Evolutionary conservation across 352 stramenopile genomes (phyloP).

Genomic region (Phytophthora citricola): DNA sequence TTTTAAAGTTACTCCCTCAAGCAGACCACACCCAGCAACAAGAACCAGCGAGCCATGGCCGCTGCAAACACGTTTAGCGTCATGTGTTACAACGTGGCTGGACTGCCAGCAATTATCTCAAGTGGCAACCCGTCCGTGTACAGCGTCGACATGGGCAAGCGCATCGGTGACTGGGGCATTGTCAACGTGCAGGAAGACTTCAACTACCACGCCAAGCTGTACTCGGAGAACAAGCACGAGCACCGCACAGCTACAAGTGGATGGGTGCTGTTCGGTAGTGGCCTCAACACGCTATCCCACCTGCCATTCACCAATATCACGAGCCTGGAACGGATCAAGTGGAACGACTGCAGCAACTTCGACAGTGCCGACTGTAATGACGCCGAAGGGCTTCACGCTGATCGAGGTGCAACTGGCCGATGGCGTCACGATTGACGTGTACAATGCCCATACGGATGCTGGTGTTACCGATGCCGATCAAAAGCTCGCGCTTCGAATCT

Average conservation of each 20-base stretch:
- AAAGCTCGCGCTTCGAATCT: slow-evolving; percentile 46
- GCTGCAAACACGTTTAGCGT: slow-evolving; percentile 47
- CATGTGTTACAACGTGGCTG: slow-evolving; percentile 57
- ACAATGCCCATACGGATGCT: slow-evolving; percentile 62
- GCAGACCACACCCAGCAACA: background rate
- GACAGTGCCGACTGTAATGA: slow-evolving; percentile 58
- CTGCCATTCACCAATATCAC: slow-evolving; percentile 40
- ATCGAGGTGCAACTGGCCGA: slow-evolving; percentile 50
- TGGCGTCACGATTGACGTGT: slow-evolving; percentile 51
- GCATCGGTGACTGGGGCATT: slow-evolving; percentile 47
- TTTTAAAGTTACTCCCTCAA: background rate
- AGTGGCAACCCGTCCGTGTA: slow-evolving; percentile 48
- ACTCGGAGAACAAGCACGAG: slow-evolving; percentile 48
- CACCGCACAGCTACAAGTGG: slow-evolving; percentile 58
- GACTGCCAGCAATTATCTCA: slow-evolving; percentile 52
- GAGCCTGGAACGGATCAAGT: slow-evolving; percentile 47
- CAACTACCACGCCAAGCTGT: slow-evolving; percentile 50
- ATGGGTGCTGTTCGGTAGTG: slow-evolving; percentile 52
- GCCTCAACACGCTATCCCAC: slow-evolving; percentile 59
- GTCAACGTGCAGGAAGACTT: slow-evolving; percentile 57
- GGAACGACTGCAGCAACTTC: slow-evolving; percentile 50
- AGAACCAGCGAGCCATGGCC: background rate
- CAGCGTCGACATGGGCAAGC: slow-evolving; percentile 55
- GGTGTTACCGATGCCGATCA: slow-evolving; percentile 38
- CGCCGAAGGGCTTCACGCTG: slow-evolving; percentile 62